Evolutionary conservation across 192 early-diverging fungal genomes (phyloP).

Genomic region (Coemansia sp.): DNA sequence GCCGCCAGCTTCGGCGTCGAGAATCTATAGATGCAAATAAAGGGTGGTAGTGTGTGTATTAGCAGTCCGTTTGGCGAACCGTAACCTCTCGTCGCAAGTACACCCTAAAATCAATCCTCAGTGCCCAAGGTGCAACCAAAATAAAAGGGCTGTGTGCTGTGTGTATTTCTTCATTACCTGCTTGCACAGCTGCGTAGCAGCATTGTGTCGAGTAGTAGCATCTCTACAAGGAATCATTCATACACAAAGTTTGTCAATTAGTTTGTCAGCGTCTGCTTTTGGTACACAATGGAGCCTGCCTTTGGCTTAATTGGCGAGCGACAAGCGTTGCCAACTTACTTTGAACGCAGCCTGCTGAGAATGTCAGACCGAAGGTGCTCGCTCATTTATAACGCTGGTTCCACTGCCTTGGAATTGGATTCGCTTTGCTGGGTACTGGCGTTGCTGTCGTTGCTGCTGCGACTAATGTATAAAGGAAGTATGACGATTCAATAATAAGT

Average conservation of each 20-base stretch:
- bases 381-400: conserved; percentile 1
- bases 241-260: neutral
- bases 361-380: conserved; percentile 8
- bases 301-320: neutral
- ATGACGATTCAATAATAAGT: too few species aligned
- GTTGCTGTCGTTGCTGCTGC: too few species aligned
- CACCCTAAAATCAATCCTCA: neutral
- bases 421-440: neutral
- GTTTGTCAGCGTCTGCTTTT: neutral
- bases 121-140: neutral
- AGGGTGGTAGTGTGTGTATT: neutral
- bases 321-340: conserved; percentile 4
- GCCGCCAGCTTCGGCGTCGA: conserved; percentile 15
- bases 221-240: neutral
- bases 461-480: too few species aligned
- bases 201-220: neutral
- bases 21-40: conserved; percentile 12
- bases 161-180: neutral
- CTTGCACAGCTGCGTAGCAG: neutral
- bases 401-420: neutral
- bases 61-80: neutral
- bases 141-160: neutral
- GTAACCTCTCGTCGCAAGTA: neutral
- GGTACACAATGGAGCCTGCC: neutral
- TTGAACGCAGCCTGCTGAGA: conserved; percentile 8